A percentile compares a stretch with the other conserved stretches of the same genome.
Evolutionary conservation across 495 filamentous ascomycete genomes (phyloP).

Genomic region (Acidomyces sp.): DNA sequence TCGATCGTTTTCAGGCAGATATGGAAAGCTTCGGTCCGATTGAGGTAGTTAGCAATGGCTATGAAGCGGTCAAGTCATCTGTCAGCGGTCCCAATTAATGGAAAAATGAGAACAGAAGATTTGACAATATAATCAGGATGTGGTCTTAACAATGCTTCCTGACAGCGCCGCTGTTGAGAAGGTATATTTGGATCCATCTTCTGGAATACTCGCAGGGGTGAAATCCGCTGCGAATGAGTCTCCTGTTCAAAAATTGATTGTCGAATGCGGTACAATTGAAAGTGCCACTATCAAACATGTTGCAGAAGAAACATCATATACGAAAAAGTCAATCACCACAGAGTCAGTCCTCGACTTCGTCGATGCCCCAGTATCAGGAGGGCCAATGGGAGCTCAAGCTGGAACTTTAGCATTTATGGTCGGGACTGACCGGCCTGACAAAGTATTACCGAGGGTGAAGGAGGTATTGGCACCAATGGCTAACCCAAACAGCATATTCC

Average conservation of each 20-base stretch:
- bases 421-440: constrained; percentile 21
- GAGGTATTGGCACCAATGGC: constrained; percentile 19
- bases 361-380: constrained; percentile 31
- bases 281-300: constrained; percentile 64
- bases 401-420: constrained; percentile 25
- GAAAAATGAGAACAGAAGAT: background rate
- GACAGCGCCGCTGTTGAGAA: constrained; percentile 16
- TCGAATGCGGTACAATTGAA: constrained; percentile 25
- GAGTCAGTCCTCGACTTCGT: constrained; percentile 9
- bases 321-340: constrained; percentile 29
- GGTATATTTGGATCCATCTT: constrained; percentile 18
- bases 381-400: constrained; percentile 28
- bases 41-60: constrained; percentile 16
- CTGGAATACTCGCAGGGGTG: constrained; percentile 16
- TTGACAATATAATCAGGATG: constrained; percentile 2
- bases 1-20: constrained; percentile 16
- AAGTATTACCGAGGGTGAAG: constrained; percentile 15
- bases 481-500: background rate
- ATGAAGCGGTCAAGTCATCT: constrained; percentile 12
- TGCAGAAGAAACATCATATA: constrained; percentile 56
- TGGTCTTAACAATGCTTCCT: constrained; percentile 21
- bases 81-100: background rate
- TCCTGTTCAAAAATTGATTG: constrained; percentile 14
- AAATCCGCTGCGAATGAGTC: background rate
- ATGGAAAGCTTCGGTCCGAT: constrained; percentile 13